Conservation (phyloP, 2,329 filamentous ascomycete genomes). For the Triangularia verruculosa region DNA sequence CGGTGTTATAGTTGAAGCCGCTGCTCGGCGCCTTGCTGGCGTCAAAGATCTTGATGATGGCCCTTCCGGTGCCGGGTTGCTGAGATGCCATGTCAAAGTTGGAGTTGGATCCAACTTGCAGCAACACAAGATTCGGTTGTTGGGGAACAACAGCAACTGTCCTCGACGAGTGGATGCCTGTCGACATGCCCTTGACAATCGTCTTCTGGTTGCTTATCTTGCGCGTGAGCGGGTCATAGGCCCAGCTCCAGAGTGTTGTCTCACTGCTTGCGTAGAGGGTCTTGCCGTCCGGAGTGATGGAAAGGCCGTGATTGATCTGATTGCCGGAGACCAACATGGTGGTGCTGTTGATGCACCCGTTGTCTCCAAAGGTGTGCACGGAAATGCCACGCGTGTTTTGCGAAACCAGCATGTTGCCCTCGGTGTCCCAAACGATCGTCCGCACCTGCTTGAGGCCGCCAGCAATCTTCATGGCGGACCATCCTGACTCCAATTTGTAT, state of each 20-base stretch:
- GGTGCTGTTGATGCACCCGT: constrained; percentile 41
- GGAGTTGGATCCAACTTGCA: constrained; percentile 39
- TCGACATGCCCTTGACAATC: constrained; percentile 39
- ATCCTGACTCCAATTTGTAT: constrained; percentile 35
- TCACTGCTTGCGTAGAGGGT: constrained; percentile 40
- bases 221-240: constrained; percentile 50
- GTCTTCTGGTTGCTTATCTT: constrained; percentile 45
- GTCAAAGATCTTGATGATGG: constrained; percentile 44
- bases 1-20: constrained; percentile 39
- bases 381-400: constrained; percentile 38
- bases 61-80: constrained; percentile 35
- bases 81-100: constrained; percentile 39
- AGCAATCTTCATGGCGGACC: constrained; percentile 40
- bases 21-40: constrained; percentile 34
- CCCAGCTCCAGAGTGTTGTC: constrained; percentile 51
- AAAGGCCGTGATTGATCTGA: constrained; percentile 41
- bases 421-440: constrained; percentile 36
- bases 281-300: constrained; percentile 38
- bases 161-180: constrained; percentile 40
- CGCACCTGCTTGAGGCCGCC: constrained; percentile 37
- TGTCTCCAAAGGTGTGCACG: constrained; percentile 39
- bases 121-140: constrained; percentile 38
- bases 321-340: constrained; percentile 36
- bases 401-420: constrained; percentile 39
- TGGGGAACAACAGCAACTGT: constrained; percentile 36